phyloP scores from a whole-genome alignment of 345 rosid genomes.

The Aquilaria malaccensis region DNA sequence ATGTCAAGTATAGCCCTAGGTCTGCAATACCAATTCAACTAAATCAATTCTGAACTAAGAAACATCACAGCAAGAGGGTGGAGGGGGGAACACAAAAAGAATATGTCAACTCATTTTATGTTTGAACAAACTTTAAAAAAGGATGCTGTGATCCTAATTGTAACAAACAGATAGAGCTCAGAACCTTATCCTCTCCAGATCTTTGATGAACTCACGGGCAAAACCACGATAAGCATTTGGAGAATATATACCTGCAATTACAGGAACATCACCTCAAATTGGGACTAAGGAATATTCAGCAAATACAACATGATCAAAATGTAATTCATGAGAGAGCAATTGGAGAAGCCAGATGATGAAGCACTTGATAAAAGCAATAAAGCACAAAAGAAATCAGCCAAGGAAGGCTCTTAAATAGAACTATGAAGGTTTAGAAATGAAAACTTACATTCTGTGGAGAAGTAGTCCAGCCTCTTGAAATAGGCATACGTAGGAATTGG shows the following conservation, averaged over 20 bases:
- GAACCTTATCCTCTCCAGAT: slow-evolving; percentile 89
- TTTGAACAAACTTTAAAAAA: too few relatives aligned
- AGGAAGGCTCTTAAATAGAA: background rate
- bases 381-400: background rate
- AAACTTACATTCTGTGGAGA: slow-evolving; percentile 97
- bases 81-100: background rate
- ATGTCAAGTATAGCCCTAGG: slow-evolving; percentile 90
- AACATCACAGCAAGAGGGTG: background rate
- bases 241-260: slow-evolving; percentile 74
- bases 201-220: slow-evolving; percentile 95
- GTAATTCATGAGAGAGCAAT: background rate
- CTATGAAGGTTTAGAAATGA: slow-evolving; percentile 1
- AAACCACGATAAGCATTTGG: slow-evolving; percentile 96
- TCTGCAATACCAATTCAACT: slow-evolving; percentile 30
- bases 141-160: too few relatives aligned
- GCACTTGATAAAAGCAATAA: background rate
- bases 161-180: background rate
- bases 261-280: background rate
- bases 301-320: background rate
- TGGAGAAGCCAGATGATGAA: background rate
- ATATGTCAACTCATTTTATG: background rate
- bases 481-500: slow-evolving; percentile 75
- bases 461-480: slow-evolving; percentile 94
- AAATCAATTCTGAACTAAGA: background rate
- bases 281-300: background rate